Evolutionary conservation across 176 grass and related monocot genomes (phyloP).

Genomic region (Phoenix roebelenii): DNA sequence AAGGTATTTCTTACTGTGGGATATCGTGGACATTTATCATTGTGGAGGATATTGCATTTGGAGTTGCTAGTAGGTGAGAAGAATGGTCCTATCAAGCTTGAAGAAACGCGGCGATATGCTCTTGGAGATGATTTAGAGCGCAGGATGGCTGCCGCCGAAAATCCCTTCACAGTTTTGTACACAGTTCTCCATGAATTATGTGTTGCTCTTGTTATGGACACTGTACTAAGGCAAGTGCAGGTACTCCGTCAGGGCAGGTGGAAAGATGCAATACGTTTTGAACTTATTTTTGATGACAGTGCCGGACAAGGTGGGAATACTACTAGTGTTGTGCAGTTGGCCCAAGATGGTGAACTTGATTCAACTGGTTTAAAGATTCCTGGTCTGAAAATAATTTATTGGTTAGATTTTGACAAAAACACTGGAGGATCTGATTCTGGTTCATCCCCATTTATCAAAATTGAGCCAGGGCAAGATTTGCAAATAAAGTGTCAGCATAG

Average conservation of each 20-base stretch:
- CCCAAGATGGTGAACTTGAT: constrained; percentile 66
- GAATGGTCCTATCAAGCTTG: constrained; percentile 57
- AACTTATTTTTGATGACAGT: constrained; percentile 49
- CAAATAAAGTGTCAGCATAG: constrained; percentile 77
- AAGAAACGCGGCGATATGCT: constrained; percentile 61
- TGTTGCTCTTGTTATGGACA: constrained; percentile 85
- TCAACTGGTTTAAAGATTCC: constrained; percentile 53
- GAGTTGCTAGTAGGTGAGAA: constrained; percentile 95
- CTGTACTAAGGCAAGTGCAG: constrained; percentile 65
- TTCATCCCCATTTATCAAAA: constrained; percentile 77
- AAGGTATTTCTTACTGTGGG: constrained; percentile 85
- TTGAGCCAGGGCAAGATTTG: constrained; percentile 63
- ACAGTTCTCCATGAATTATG: constrained; percentile 82
- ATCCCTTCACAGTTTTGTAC: constrained; percentile 66
- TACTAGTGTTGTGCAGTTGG: constrained; percentile 28
- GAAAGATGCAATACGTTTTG: constrained; percentile 86
- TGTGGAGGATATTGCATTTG: constrained; percentile 91
- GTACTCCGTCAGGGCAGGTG: constrained; percentile 67
- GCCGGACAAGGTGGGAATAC: constrained; percentile 43
- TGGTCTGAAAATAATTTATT: constrained; percentile 75
- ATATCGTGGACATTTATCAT: constrained; percentile 66
- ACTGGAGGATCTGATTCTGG: constrained; percentile 40
- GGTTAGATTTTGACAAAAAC: constrained; percentile 63
- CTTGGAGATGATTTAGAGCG: constrained; percentile 98
- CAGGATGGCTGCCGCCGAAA: constrained; percentile 76